These are phyloP conservation scores for Trichophyton mentagrophytes DNA, from an alignment of 2,329 filamentous ascomycete species.

Conservation along the genomic window DNA sequence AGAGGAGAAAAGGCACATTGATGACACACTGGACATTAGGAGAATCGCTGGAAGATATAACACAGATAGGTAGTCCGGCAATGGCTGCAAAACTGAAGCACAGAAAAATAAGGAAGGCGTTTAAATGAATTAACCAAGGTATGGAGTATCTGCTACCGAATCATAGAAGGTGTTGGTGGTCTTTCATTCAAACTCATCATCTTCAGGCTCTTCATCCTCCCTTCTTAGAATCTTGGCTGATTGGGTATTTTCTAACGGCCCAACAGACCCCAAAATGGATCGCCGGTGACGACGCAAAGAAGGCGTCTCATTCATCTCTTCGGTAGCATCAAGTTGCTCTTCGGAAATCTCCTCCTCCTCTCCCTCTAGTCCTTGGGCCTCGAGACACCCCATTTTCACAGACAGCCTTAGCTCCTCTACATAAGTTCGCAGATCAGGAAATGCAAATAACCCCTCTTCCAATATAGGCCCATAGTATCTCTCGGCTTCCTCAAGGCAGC, in stretches of 20 bases:
- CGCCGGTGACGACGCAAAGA: conserved; percentile 39
- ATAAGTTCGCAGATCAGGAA: conserved; percentile 41
- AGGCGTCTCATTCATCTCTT: conserved; percentile 43
- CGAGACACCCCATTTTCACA: conserved; percentile 32
- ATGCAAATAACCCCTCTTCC: conserved; percentile 33
- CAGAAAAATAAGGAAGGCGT: no score
- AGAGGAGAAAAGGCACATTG: neutral
- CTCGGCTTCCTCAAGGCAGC: conserved; percentile 59
- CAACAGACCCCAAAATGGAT: conserved; percentile 41
- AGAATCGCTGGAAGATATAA: neutral
- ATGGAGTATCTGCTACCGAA: neutral
- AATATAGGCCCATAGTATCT: conserved; percentile 38
- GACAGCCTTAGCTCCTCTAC: conserved; percentile 32
- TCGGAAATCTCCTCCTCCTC: conserved; percentile 20
- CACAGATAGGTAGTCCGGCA: neutral
- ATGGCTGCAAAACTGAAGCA: neutral
- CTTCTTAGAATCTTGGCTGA: conserved; percentile 26
- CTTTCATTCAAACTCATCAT: conserved; percentile 39
- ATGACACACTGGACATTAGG: neutral
- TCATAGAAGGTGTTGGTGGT: neutral
- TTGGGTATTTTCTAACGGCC: conserved; percentile 42
- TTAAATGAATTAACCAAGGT: neutral
- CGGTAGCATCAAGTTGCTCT: conserved; percentile 19
- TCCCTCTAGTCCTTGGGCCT: conserved; percentile 29
- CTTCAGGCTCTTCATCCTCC: conserved; percentile 24